Evolutionary conservation across 495 filamentous ascomycete genomes (phyloP), one percentile per base, ranked within the genome.

Genomic region (Penicillium verhagenii): DNA sequence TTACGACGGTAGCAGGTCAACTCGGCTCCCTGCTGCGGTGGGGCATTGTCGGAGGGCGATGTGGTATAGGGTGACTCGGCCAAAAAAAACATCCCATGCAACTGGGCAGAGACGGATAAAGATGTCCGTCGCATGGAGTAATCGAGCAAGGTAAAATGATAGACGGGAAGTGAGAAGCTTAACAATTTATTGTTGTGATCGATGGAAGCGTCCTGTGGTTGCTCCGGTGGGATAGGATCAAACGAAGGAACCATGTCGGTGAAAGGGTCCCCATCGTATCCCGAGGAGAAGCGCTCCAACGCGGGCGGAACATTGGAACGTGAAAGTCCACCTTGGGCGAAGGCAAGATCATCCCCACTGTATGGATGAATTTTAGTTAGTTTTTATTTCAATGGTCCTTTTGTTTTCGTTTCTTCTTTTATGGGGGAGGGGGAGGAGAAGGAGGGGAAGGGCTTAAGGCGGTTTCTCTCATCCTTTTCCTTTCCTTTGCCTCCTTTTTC

Each of bases 21-120:
- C 73, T 96, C 92, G 18, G 87, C 83, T 23, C 74, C 73, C 50
- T 75, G 75, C 46, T 76, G 73, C 1, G 91, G 88, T 7, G 87
- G 76, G 35, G 80, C 73, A 46, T 81, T 79, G 43, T 84, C 82
- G 57, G 90, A 85, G 50, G 79, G 81, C 26, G 81, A 76, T 35
- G 81, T 79, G 21, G 89, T 82, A 70, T 81, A 82, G 13, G 90
- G 87, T 56, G 92, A 74, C 73, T 96, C 92, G 46, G 92, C 91
- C 6, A 96, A 82, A 63, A 94, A 96, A 74, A 96, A 96, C 90
- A 95, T 96, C 74, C 92, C 92, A 65, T 94, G 90, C 26, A 96
- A 73, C 69, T 95, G 92, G 39, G 90, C 91, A 8, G 86, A 82
- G 66, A 96, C 84, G 28, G 81, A 79, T 20, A 91, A 66, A 6